Base-by-base conservation (phyloP, 2,329 filamentous ascomycete species). In the Sporothrix euskadiensis region DNA sequence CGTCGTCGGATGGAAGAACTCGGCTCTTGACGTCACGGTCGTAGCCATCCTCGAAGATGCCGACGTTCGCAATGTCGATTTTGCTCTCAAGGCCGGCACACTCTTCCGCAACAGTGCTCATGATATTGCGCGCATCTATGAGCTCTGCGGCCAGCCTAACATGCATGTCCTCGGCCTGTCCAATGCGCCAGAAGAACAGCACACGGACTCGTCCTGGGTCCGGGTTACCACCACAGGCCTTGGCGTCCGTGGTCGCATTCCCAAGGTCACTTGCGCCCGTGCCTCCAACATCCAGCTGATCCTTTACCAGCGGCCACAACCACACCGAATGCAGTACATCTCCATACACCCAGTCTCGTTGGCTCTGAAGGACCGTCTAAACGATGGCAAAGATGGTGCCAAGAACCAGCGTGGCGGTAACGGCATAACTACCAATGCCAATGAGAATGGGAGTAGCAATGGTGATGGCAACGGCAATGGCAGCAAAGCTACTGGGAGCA, bases 1-100 rank as follows among this genome's bases (percentile, higher is more conserved):
- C 75, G 90, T 99, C 76, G 92, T 99, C 65, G 96, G 96, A 79
- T 99, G 95, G 94, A 90, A 92, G 79, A 99, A 99, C 82, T 98
- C 95, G 52, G 91, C 91, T 66, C 85, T 94, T 71, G 96, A 99
- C 82, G 86, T 98, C 65, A 92, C 98, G 79, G 94, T 98, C 52
- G 90, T 98, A 69, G 91, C 94, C 35, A 89, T 98, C 65, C 84
- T 99, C 75, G 93, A 97, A 80, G 92, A 96, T 84, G 94, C 97
- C 52, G 94, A 98, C 91, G 85, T 90, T 75, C 89, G 89, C 77
- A 93, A 90, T 81, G 95, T 98, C 77, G 94, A 98, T 77, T 92
- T 92, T 83, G 95, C 96, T 72, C 86, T 99, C 78, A 92, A 92
- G 78, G 88, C 92, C 66, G 93, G 93, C 16, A 92, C 92, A 3